Evolutionary conservation across 2,329 filamentous ascomycete genomes (phyloP), one percentile per base, ranked within the genome.

Genomic region (Phyllosticta citriasiana): DNA sequence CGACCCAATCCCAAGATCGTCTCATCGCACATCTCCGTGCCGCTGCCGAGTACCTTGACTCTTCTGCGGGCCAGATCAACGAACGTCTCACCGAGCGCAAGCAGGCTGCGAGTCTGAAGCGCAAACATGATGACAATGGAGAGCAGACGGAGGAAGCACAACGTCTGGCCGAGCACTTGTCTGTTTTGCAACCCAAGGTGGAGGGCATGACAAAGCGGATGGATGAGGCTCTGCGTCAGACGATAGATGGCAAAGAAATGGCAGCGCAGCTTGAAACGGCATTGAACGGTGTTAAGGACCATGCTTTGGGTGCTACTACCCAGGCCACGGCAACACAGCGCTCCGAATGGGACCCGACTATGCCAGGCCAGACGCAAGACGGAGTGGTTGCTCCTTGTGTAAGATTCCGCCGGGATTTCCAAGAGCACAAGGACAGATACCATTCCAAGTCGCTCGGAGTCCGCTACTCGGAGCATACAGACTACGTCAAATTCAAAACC

Each of bases 401-500:
- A 22, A 59, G 73, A 19, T 80, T 77, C 68, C 64, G 63, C 14
- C 67, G 70, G 27, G 69, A 70, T 12, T 64, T 77, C 57, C 64
- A 77, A 12, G 73, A 71, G 25, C 72, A 77, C 22, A 77, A 77
- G 60, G 74, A 78, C 55, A 70, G 73, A 2, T 80, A 78, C 65
- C 74, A 76, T 5, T 72, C 72, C 10, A 67, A 69, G 7, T 73
- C 70, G 4, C 66, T 75, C 26, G 64, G 61, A 1, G 68, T 68
- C 0, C 74, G 82, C 61, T 89, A 88, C 68, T 77, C 82, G 4
- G 73, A 77, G 8, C 78, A 87, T 67, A 83, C 86, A 65, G 75
- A 79, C 57, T 88, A 88, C 71, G 75, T 78, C 55, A 77, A 77
- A 24, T 88, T 87, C 76, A 83, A 84, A 68, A 74, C 77, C 8